Conservation (phyloP, 2,329 filamentous ascomycete species). For the Botryotinia convoluta region DNA sequence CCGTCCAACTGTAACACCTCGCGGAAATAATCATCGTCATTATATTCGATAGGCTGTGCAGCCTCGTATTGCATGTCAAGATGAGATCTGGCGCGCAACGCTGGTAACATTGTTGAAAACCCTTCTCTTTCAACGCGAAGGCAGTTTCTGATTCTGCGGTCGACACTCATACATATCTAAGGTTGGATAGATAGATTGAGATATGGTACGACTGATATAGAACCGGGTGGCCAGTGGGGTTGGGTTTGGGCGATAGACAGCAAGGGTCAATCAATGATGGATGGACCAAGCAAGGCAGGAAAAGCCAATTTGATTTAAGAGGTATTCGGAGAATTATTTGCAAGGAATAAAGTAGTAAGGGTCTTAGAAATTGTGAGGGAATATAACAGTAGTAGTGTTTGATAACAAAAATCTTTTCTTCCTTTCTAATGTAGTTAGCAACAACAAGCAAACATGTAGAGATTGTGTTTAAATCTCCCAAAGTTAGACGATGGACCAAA, state of each 20-base stretch:
- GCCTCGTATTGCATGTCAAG: slow-evolving; percentile 19
- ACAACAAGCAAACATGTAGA: slow-evolving; percentile 4
- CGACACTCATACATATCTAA: slow-evolving; percentile 19
- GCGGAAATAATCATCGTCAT: slow-evolving; percentile 32
- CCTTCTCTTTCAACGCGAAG: slow-evolving; percentile 9
- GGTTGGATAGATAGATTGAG: not conserved
- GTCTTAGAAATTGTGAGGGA: not conserved
- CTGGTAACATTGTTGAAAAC: slow-evolving; percentile 17
- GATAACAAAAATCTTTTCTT: not conserved
- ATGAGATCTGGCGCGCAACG: slow-evolving; percentile 20
- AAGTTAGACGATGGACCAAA: not conserved
- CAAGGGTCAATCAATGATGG: slow-evolving; percentile 4
- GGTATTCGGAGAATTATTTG: not conserved
- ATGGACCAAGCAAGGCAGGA: slow-evolving; percentile 13
- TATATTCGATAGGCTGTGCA: slow-evolving; percentile 26
- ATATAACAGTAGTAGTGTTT: not conserved
- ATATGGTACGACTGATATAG: not conserved
- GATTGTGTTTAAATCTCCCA: not conserved
- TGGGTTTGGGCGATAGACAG: not conserved
- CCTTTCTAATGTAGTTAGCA: not conserved
- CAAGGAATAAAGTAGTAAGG: not conserved
- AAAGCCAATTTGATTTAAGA: slow-evolving; percentile 1
- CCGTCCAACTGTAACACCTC: slow-evolving; percentile 36
- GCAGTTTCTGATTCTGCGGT: slow-evolving; percentile 9
- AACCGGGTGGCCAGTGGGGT: not conserved